phyloP scores from a whole-genome alignment of 2,329 filamentous ascomycete species.

The Pseudocercospora macadamiae region DNA sequence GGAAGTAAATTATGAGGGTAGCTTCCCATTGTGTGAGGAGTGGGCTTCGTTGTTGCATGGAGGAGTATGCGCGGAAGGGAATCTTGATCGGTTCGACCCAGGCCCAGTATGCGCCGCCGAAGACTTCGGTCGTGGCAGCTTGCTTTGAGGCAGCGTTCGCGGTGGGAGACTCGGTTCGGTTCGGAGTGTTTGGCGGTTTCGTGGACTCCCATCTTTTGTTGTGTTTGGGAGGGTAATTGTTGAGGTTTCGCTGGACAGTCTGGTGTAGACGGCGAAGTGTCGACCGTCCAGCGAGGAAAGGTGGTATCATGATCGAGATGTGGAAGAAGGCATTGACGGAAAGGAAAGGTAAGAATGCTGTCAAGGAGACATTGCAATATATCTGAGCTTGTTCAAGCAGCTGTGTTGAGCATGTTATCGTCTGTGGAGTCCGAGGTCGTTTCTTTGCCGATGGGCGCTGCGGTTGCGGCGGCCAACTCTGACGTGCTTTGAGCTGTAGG shows the following conservation, averaged over 20 bases:
- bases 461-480: not conserved
- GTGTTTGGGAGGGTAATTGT: conserved; percentile 30
- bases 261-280: conserved; percentile 37
- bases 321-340: conserved; percentile 15
- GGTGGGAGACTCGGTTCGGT: conserved; percentile 10
- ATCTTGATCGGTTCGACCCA: conserved; percentile 51
- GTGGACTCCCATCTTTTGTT: conserved; percentile 26
- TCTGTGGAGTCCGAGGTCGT: not conserved
- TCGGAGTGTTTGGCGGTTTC: conserved; percentile 18
- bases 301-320: conserved; percentile 30
- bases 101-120: conserved; percentile 49
- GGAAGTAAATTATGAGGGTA: conserved; percentile 76
- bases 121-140: conserved; percentile 30
- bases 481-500: too few species aligned
- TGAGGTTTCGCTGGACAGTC: conserved; percentile 38
- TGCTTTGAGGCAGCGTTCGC: conserved; percentile 19
- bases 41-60: conserved; percentile 71
- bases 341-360: not conserved
- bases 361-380: conserved; percentile 7
- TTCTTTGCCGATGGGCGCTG: not conserved
- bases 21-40: conserved; percentile 78
- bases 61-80: conserved; percentile 63
- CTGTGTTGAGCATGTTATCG: not conserved
- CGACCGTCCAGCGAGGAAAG: conserved; percentile 33
- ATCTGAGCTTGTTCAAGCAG: not conserved